Conservation (phyloP, 2,329 filamentous ascomycete species). For the Botrytis byssoidea region DNA sequence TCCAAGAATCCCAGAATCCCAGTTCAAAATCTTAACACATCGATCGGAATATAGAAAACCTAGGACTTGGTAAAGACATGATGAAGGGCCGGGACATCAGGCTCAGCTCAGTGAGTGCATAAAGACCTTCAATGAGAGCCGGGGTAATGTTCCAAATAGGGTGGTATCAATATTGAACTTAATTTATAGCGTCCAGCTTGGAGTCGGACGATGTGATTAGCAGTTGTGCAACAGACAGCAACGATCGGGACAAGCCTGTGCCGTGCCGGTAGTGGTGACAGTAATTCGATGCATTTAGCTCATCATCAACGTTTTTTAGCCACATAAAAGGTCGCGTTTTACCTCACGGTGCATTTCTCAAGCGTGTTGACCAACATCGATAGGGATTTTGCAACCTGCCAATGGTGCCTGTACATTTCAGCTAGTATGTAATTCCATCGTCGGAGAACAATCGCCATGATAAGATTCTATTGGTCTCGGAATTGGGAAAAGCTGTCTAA, state of each 20-base stretch:
- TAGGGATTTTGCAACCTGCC: background rate
- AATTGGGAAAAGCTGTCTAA: background rate
- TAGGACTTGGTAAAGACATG: slow-evolving; percentile 4
- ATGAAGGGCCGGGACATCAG: background rate
- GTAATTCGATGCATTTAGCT: background rate
- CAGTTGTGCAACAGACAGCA: background rate
- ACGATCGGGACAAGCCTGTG: background rate
- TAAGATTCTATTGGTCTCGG: background rate
- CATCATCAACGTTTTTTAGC: background rate
- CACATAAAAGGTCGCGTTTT: background rate
- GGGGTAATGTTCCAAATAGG: background rate
- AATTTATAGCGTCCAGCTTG: background rate
- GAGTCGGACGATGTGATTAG: background rate
- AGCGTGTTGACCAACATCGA: background rate
- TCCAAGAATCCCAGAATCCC: background rate
- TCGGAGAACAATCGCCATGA: background rate
- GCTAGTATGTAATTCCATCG: background rate
- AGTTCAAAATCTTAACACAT: background rate
- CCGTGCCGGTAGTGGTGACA: background rate
- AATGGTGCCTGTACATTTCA: background rate
- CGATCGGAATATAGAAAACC: background rate
- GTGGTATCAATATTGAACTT: background rate
- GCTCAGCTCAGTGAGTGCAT: background rate
- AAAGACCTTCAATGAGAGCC: background rate
- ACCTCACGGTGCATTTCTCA: background rate